Evolutionary conservation across 331 rosid genomes (phyloP).

Genomic region (Pyrus hybrid): DNA sequence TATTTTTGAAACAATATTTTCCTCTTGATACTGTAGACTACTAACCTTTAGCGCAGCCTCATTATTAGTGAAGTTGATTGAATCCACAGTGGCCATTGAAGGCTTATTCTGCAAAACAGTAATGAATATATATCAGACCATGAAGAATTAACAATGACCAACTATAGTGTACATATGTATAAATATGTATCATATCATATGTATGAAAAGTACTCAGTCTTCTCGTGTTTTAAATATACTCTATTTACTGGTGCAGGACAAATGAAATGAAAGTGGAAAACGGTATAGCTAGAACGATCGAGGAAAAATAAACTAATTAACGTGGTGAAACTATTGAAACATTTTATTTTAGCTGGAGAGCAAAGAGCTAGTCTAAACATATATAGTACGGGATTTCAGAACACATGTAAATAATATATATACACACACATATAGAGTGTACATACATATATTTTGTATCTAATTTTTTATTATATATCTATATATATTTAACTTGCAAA

Average conservation of each 20-base stretch:
- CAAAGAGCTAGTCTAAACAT: too few relatives aligned
- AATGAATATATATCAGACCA: not conserved
- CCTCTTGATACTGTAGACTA: not conserved
- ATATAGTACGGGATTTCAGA: too few relatives aligned
- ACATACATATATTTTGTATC: too few relatives aligned
- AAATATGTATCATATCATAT: too few relatives aligned
- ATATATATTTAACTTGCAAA: not conserved
- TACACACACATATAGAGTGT: not conserved
- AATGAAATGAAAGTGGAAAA: not conserved
- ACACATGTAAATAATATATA: not conserved
- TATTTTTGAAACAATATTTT: not conserved
- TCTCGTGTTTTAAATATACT: not conserved
- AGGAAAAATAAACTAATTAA: not conserved
- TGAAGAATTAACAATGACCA: not conserved
- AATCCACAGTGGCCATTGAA: slow-evolving; percentile 19
- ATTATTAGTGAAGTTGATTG: slow-evolving; percentile 4
- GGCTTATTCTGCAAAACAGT: slow-evolving; percentile 17
- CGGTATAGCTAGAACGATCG: not conserved
- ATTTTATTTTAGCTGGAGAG: too few relatives aligned
- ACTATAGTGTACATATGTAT: not conserved
- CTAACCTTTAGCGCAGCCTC: slow-evolving; percentile 26
- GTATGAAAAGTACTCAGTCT: too few relatives aligned
- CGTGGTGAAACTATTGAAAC: not conserved
- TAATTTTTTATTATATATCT: not conserved
- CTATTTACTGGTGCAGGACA: too few relatives aligned